Evolutionary conservation across 257 asterid genomes (phyloP), one percentile per base, ranked within the genome.

Genomic region (Euphrasia confusa): DNA sequence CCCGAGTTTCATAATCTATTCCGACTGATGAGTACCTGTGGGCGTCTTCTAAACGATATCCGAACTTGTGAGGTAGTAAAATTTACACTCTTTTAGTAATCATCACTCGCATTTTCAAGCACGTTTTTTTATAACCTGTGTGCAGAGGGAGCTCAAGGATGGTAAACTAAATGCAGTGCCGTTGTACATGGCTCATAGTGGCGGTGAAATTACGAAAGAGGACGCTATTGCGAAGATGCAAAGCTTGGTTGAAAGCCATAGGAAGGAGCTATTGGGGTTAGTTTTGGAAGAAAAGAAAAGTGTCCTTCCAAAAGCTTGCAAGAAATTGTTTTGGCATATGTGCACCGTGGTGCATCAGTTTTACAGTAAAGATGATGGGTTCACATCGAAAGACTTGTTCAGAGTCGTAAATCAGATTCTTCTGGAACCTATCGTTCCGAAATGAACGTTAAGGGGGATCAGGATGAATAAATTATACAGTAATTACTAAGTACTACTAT

Each of bases 11-110:
- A 74, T 61, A 61, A 50, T 58, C 81, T 92, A 50, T 89, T 72
- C 78, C 80, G 74, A 60, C 71, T 80, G 59, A 54, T 84, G 90
- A 84, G 97, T 72, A 89, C 85, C 8, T 74, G 86, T 21, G 96
- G 99, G 15, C 95, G 97, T 35, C 89, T 89, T 68, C 82, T 91
- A 37, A 92, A 92, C 58, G 99, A 92, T 44, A 83, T 84, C 60
- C 84, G 62, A 28, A 26, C 82, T 54, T 89, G 76, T 58, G 89
- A 89, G 96, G 97, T 92, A 80, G 97, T 92, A 80, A 55, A 1
- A 11, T 30, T 2, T 3, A 53, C 39, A 4, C 21, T 39, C n/a
- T 37, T 21, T 48, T 48, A 48, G 5, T 30, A 30, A 28, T 48
- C n/a, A 47, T n/a, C 24, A 48, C 15, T 48, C 15, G 13, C 21